phyloP scores from a whole-genome alignment of 306 rosid genomes.

The Rosa chinensis region DNA sequence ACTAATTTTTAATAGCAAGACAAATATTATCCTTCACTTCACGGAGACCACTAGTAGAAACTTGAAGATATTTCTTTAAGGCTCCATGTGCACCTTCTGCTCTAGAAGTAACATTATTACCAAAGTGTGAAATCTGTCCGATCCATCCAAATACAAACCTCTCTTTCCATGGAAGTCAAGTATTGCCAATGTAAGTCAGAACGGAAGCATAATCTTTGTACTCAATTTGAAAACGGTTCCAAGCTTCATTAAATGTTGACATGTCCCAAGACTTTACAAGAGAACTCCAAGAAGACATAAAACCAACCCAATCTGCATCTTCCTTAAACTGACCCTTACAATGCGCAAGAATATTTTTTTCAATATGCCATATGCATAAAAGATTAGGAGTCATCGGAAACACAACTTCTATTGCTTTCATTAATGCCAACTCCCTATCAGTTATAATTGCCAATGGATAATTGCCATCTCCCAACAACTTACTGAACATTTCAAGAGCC shows the following conservation, averaged over 20 bases:
- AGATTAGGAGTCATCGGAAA: background rate
- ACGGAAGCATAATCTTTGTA: background rate
- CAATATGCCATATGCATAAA: background rate
- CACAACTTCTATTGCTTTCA: background rate
- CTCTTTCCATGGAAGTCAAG: background rate
- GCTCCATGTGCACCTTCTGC: background rate
- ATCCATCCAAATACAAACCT: background rate
- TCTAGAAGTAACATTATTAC: background rate
- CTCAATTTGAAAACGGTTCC: background rate
- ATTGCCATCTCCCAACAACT: background rate
- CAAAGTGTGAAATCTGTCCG: background rate
- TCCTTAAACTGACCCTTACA: too few relatives aligned
- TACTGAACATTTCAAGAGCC: background rate
- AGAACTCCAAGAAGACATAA: too few relatives aligned
- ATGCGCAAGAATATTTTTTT: too few relatives aligned
- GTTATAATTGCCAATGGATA: background rate
- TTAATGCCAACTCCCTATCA: background rate
- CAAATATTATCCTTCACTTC: background rate
- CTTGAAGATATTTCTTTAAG: background rate
- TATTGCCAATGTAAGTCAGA: background rate
- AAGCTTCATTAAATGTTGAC: too few relatives aligned
- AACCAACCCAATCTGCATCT: too few relatives aligned
- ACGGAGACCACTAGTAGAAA: background rate
- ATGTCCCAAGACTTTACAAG: too few relatives aligned
- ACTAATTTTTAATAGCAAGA: constrained; percentile 10